phyloP scores from a whole-genome alignment of 805 yeast species.

The Hanseniaspora osmophila region DNA sequence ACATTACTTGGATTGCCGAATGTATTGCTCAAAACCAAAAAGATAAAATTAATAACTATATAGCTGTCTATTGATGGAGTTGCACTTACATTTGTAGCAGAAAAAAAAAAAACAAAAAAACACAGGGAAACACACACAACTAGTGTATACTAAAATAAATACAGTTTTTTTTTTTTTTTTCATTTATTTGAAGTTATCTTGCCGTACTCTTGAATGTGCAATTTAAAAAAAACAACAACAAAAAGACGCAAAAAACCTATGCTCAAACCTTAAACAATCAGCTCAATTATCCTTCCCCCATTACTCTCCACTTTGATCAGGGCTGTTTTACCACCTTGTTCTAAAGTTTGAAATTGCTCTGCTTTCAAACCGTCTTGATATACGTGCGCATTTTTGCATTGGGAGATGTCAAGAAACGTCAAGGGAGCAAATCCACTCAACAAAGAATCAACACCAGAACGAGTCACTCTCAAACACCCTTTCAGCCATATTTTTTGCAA shows the following conservation, averaged over 20 bases:
- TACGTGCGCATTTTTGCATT: constrained; percentile 54
- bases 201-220: too few relatives aligned
- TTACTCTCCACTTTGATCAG: constrained; percentile 38
- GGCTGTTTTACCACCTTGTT: constrained; percentile 40
- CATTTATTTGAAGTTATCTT: too few relatives aligned
- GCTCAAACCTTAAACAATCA: constrained; percentile 28
- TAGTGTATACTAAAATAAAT: too few relatives aligned
- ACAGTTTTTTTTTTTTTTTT: too few relatives aligned
- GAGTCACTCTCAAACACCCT: constrained; percentile 65
- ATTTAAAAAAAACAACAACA: not conserved
- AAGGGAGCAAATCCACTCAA: constrained; percentile 42
- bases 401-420: constrained; percentile 44
- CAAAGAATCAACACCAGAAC: constrained; percentile 62
- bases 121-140: not conserved
- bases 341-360: constrained; percentile 33
- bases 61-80: constrained; percentile 50
- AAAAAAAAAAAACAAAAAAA: constrained; percentile 5
- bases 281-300: constrained; percentile 41
- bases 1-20: constrained; percentile 98
- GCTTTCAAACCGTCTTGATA: constrained; percentile 51
- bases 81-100: too few relatives aligned
- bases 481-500: constrained; percentile 38
- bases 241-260: not conserved
- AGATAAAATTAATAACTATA: constrained; percentile 81
- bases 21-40: constrained; percentile 98